Conservation (phyloP, 169 alveolate genomes). For the Plasmodium coatneyi region DNA sequence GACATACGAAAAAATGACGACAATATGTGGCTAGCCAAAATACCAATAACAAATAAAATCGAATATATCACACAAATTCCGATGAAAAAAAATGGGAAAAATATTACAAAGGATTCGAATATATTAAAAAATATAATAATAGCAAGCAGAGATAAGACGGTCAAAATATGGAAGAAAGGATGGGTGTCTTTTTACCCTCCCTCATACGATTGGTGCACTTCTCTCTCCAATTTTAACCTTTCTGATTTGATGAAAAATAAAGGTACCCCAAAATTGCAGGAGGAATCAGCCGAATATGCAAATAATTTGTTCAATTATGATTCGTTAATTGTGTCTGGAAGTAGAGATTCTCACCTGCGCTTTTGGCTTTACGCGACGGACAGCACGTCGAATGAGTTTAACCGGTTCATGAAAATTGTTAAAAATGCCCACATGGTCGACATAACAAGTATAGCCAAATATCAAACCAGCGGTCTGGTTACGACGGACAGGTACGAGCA, state of each 20-base stretch:
- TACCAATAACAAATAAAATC: conserved; percentile 53
- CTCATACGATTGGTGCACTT: conserved; percentile 61
- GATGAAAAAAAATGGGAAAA: conserved; percentile 25
- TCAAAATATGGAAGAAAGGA: conserved; percentile 66
- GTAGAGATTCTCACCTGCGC: conserved; percentile 67
- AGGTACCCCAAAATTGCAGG: neutral
- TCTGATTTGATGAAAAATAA: conserved; percentile 32
- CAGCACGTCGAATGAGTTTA: conserved; percentile 36
- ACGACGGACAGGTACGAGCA: conserved; percentile 33
- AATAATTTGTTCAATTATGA: conserved; percentile 24
- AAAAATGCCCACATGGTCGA: conserved; percentile 55
- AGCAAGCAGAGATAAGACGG: conserved; percentile 65
- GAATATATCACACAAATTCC: conserved; percentile 59
- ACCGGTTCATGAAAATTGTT: conserved; percentile 52
- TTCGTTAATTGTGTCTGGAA: conserved; percentile 57
- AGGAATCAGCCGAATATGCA: neutral
- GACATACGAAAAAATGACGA: conserved; percentile 58
- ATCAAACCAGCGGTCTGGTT: conserved; percentile 3
- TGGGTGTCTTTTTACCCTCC: conserved; percentile 72
- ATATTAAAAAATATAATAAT: conserved; percentile 52
- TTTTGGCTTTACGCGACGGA: conserved; percentile 66
- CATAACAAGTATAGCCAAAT: conserved; percentile 40
- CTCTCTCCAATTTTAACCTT: conserved; percentile 29
- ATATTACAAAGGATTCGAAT: conserved; percentile 29
- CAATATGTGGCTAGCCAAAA: conserved; percentile 60